phyloP scores from a whole-genome alignment of 306 rosid species.

The Dryas alaskensis region DNA sequence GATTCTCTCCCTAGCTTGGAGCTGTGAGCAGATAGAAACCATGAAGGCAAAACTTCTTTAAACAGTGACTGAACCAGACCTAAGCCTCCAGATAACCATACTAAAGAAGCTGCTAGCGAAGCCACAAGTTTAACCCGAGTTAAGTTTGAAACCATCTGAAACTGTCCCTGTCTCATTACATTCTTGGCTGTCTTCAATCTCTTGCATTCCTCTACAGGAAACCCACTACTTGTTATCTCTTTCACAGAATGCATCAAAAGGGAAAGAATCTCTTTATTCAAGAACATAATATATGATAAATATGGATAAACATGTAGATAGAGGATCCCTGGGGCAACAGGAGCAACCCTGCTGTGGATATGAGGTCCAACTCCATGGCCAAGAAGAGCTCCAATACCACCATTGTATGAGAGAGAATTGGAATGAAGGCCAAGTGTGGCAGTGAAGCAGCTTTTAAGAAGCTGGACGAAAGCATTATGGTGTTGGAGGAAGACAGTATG shows the following conservation, averaged over 20 bases:
- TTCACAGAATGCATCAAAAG: slow-evolving; percentile 73
- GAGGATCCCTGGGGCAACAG: slow-evolving; percentile 89
- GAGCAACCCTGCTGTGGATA: slow-evolving; percentile 61
- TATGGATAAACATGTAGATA: slow-evolving; percentile 71
- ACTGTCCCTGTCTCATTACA: slow-evolving; percentile 48
- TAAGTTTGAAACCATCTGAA: slow-evolving; percentile 65
- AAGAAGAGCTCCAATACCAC: slow-evolving; percentile 83
- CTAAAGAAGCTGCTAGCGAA: slow-evolving; percentile 81
- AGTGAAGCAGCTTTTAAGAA: slow-evolving; percentile 85
- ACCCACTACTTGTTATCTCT: slow-evolving; percentile 53
- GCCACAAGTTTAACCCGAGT: slow-evolving; percentile 77
- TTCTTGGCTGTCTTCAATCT: slow-evolving; percentile 52
- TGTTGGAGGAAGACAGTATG: slow-evolving; percentile 88
- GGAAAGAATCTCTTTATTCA: slow-evolving; percentile 74
- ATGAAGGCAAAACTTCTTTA: slow-evolving; percentile 81
- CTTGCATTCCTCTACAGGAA: slow-evolving; percentile 40
- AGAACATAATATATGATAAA: slow-evolving; percentile 52
- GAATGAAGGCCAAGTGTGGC: slow-evolving; percentile 69
- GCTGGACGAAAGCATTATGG: slow-evolving; percentile 66
- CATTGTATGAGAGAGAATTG: slow-evolving; percentile 58
- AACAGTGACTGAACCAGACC: slow-evolving; percentile 69
- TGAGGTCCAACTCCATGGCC: slow-evolving; percentile 82
- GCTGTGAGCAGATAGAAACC: slow-evolving; percentile 81
- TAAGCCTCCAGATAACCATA: slow-evolving; percentile 79
- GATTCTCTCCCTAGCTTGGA: slow-evolving; percentile 49